Conservation (phyloP, 2,329 filamentous ascomycete species). For the Fusarium odoratissimum region DNA sequence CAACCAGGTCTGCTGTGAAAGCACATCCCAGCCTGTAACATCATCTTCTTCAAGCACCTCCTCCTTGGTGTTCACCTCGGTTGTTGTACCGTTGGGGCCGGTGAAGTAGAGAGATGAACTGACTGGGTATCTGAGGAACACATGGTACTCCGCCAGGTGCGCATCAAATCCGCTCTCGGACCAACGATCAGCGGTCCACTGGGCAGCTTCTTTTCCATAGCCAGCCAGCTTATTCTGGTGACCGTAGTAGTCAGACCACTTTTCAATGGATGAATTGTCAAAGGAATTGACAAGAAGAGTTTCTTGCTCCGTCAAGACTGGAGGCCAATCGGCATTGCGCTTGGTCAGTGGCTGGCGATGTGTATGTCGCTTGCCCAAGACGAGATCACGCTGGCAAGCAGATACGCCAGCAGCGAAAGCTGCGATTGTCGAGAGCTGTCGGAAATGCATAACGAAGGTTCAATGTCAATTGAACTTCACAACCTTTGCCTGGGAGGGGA, state of each 20-base stretch:
- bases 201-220: slow-evolving; percentile 51
- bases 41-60: slow-evolving; percentile 78
- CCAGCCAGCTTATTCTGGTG: slow-evolving; percentile 54
- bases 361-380: slow-evolving; percentile 44
- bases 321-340: slow-evolving; percentile 51
- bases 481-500: neutral
- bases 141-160: slow-evolving; percentile 61
- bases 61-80: slow-evolving; percentile 76
- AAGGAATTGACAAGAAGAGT: slow-evolving; percentile 52
- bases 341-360: slow-evolving; percentile 49
- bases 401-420: slow-evolving; percentile 39
- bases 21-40: slow-evolving; percentile 74
- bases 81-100: slow-evolving; percentile 59
- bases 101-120: slow-evolving; percentile 61
- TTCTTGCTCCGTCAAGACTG: slow-evolving; percentile 49
- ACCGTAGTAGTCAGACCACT: slow-evolving; percentile 55
- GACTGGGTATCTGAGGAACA: slow-evolving; percentile 71
- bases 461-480: neutral
- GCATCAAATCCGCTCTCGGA: slow-evolving; percentile 50
- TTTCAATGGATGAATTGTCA: slow-evolving; percentile 52
- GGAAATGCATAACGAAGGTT: slow-evolving; percentile 28
- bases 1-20: slow-evolving; percentile 79
- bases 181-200: slow-evolving; percentile 55
- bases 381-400: slow-evolving; percentile 49
- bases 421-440: slow-evolving; percentile 29